Percentiles rank a stretch among this genome's conserved stretches.
Conservation (phyloP, 176 grass and related monocot genomes). For the Oryza australiensis region DNA sequence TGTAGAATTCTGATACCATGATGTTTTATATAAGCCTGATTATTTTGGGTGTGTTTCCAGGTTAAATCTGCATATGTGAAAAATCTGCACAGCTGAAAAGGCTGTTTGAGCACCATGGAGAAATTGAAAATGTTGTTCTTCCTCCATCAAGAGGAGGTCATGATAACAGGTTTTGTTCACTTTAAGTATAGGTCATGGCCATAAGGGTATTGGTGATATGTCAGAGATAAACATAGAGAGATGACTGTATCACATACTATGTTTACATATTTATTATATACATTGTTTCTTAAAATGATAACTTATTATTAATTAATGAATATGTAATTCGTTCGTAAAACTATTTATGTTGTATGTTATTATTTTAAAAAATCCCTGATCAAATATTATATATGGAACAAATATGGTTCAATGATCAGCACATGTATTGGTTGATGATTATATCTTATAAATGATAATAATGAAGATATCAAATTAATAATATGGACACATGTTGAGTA, state of each 20-base stretch:
- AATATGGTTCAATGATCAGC: too few species aligned
- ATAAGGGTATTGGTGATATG: conserved; percentile 87
- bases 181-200: conserved; percentile 69
- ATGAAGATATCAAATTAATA: too few species aligned
- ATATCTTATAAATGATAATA: too few species aligned
- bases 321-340: too few species aligned
- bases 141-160: conserved; percentile 80
- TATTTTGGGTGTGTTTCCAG: conserved; percentile 30
- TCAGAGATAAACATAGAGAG: conserved; percentile 65
- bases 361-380: too few species aligned
- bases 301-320: too few species aligned
- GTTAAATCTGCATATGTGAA: conserved; percentile 91
- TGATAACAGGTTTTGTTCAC: conserved; percentile 91
- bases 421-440: too few species aligned
- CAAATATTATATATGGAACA: too few species aligned
- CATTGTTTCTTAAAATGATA: neutral
- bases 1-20: conserved; percentile 1
- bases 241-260: conserved; percentile 33
- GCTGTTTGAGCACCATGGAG: conserved; percentile 78
- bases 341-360: too few species aligned
- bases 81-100: conserved; percentile 74
- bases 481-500: too few species aligned
- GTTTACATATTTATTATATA: neutral
- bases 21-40: conserved; percentile 27
- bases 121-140: conserved; percentile 80